Percentiles rank a stretch among this genome's conserved stretches.
Evolutionary conservation across 306 rosid genomes (phyloP).

Genomic region (Inga oerstediana): DNA sequence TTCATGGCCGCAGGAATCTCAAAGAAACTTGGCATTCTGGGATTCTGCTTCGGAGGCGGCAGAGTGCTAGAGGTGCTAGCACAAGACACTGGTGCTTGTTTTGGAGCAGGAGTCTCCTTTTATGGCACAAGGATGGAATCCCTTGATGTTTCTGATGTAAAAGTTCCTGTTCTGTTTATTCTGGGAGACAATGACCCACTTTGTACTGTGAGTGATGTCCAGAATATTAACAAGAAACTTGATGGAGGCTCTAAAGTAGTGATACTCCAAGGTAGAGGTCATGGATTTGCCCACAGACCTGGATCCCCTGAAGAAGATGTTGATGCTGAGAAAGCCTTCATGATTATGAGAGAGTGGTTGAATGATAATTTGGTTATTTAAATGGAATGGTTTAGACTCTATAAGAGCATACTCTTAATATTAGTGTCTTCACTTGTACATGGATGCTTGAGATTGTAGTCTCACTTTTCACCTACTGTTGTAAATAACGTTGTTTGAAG

Average conservation of each 20-base stretch:
- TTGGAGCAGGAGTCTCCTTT: slow-evolving; percentile 66
- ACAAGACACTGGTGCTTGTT: slow-evolving; percentile 53
- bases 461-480: background rate
- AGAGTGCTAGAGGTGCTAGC: slow-evolving; percentile 67
- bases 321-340: slow-evolving; percentile 81
- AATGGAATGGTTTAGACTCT: slow-evolving; percentile 5
- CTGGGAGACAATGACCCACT: slow-evolving; percentile 73
- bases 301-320: slow-evolving; percentile 73
- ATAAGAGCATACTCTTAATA: background rate
- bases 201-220: slow-evolving; percentile 50
- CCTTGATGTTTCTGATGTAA: slow-evolving; percentile 44
- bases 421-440: background rate
- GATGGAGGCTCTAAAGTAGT: slow-evolving; percentile 52
- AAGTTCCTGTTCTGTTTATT: slow-evolving; percentile 66
- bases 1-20: slow-evolving; percentile 70
- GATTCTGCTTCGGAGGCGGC: slow-evolving; percentile 83
- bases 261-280: slow-evolving; percentile 70
- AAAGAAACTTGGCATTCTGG: slow-evolving; percentile 68
- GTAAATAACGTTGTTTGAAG: background rate
- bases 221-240: slow-evolving; percentile 47
- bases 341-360: slow-evolving; percentile 70
- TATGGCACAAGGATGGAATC: slow-evolving; percentile 65
- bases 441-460: background rate
- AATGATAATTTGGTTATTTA: slow-evolving; percentile 47
- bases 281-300: slow-evolving; percentile 83